phyloP scores from a whole-genome alignment of 805 yeast genomes.

The Yarrowia deformans region DNA sequence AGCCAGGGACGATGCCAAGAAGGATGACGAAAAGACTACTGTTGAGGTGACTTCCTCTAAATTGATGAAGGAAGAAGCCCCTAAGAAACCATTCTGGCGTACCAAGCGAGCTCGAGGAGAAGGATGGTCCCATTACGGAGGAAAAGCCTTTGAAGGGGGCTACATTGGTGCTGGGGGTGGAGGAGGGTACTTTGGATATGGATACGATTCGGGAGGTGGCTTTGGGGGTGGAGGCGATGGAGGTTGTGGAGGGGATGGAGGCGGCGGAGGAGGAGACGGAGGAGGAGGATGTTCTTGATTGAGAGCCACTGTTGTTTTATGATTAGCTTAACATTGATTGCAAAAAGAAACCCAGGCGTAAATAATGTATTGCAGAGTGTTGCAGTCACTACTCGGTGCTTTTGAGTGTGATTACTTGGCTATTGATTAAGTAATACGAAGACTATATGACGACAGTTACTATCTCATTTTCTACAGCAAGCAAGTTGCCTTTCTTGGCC shows the following conservation, averaged over 20 bases:
- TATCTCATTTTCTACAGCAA: no score
- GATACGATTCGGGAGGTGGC: background rate
- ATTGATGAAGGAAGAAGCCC: background rate
- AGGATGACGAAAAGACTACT: background rate
- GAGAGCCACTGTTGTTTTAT: background rate
- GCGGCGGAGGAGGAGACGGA: background rate
- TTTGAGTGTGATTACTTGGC: no score
- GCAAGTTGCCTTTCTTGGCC: no score
- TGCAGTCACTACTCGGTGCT: no score
- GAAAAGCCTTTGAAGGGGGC: background rate
- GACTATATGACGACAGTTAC: no score
- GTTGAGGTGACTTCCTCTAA: background rate
- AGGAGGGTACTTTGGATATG: background rate
- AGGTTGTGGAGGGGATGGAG: background rate
- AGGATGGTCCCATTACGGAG: constrained; percentile 3
- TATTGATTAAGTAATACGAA: no score
- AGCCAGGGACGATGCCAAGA: no score
- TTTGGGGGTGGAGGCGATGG: background rate
- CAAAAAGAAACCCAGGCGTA: no score
- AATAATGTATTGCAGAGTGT: no score
- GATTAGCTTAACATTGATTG: background rate
- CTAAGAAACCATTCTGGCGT: background rate
- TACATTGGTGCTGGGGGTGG: background rate
- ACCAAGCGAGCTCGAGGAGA: background rate
- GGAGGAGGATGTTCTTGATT: background rate